Base-by-base conservation (phyloP, 192 early-diverging fungal species). In the Phycomyces blakesleeanus region DNA sequence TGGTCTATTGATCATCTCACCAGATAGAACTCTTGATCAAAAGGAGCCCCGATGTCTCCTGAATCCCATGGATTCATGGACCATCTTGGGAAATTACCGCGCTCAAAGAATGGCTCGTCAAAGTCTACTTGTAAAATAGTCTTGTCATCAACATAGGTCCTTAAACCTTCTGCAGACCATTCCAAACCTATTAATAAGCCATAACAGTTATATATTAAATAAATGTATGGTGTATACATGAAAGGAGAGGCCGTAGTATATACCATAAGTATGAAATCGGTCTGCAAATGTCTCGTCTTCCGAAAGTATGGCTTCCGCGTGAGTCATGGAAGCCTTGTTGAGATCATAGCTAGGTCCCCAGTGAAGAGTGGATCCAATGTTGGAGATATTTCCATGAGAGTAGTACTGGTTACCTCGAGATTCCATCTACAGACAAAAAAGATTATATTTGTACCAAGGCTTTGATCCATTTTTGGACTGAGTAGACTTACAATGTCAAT, bases 11-110 rank as follows among this genome's bases (percentile, higher is more conserved):
- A 55, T 16, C 34, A 29, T 49, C 25, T 62, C 74, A 78, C 72
- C 37, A 84, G 25, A 51, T 76, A 79, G 39, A 82, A 81, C 34
- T 79, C 75, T 67, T 88, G 78, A 64, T 88, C 87, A 60, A 88
- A 88, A 11, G 85, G 85, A 9, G 87, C 83, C 5, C 66, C 40
- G 50, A 72, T 68, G 10, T 65, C 71, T 1, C 55, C 59, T 7
- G 57, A 64, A 41, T 56, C 66, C 85, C 86, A 88, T 15, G 81
- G 78, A 64, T 85, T 81, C 29, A 71, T 71, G 15, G 77, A 64
- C 67, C 68, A 69, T 0, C 61, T 39, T 1, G 82, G 74, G 62
- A 88, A 88, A 7, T 68, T 50, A 0, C 85, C 83, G 29, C 71
- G 61, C 16, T 76, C 63, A 67, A 69, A 79, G 69, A 84, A 81